A percentile compares a stretch with the other conserved stretches of the same genome.
Conservation (phyloP, 2,329 filamentous ascomycete genomes). For the Talaromyces sp. region DNA sequence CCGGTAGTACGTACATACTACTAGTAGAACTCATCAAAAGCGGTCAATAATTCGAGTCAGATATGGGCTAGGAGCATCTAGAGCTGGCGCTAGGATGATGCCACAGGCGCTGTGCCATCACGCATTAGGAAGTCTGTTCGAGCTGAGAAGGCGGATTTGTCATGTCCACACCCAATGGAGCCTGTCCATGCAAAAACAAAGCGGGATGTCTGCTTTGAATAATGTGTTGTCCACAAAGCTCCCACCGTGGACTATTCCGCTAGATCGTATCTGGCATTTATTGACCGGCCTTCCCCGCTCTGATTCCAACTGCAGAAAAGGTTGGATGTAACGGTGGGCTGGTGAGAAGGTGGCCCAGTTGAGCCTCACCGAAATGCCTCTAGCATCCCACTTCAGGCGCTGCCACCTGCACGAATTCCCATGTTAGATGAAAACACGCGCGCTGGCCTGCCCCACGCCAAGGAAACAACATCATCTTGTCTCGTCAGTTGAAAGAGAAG, state of each 20-base stretch:
- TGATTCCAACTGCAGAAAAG: not conserved
- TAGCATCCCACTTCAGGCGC: not conserved
- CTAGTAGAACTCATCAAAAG: not conserved
- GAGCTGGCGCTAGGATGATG: not conserved
- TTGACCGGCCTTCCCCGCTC: not conserved
- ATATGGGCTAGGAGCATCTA: not conserved
- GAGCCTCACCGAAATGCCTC: not conserved
- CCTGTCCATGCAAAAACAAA: not conserved
- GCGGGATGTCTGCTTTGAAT: not conserved
- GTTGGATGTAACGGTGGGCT: not conserved
- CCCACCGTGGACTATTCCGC: not conserved
- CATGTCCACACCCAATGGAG: not conserved
- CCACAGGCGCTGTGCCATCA: not conserved
- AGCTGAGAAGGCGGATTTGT: not conserved
- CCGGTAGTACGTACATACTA: not conserved
- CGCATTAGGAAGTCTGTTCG: not conserved
- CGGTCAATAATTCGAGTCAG: not conserved
- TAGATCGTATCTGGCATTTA: not conserved
- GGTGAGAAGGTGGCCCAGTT: not conserved
- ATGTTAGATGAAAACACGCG: not conserved
- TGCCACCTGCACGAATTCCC: too few relatives aligned
- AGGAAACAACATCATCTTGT: not conserved
- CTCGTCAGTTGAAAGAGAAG: not conserved
- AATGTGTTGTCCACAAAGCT: not conserved
- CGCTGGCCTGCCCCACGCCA: not conserved